Percentiles rank a stretch among this genome's conserved stretches.
Evolutionary conservation across 179 eudicot species (phyloP).

Genomic region (Dionaea muscipula): DNA sequence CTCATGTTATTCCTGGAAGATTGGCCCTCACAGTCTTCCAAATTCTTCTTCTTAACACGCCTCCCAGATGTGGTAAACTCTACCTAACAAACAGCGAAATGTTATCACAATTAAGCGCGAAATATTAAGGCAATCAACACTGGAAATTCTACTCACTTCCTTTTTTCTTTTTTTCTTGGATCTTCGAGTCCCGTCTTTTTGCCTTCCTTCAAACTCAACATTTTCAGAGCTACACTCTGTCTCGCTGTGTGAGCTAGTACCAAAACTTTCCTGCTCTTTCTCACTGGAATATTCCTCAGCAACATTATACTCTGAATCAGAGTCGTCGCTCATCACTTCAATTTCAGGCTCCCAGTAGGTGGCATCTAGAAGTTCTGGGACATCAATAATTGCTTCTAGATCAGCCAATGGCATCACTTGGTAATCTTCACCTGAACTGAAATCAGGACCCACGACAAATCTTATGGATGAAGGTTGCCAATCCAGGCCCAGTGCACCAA

Average conservation of each 20-base stretch:
- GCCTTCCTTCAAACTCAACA: slow-evolving; percentile 31
- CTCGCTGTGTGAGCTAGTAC: slow-evolving; percentile 39
- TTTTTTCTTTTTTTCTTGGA: slow-evolving; percentile 67
- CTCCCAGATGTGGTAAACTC: slow-evolving; percentile 71
- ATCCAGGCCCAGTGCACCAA: slow-evolving; percentile 76
- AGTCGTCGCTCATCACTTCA: slow-evolving; percentile 64
- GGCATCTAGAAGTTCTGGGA: slow-evolving; percentile 69
- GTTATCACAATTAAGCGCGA: neutral
- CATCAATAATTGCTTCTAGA: slow-evolving; percentile 55
- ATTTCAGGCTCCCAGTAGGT: slow-evolving; percentile 78
- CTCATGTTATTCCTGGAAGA: slow-evolving; percentile 27
- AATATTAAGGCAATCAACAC: slow-evolving; percentile 4
- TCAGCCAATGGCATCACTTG: slow-evolving; percentile 62
- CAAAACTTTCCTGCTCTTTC: slow-evolving; percentile 50
- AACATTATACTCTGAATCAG: slow-evolving; percentile 75
- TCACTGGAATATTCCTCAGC: slow-evolving; percentile 60
- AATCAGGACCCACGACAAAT: slow-evolving; percentile 66
- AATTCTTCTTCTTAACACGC: slow-evolving; percentile 67
- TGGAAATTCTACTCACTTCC: slow-evolving; percentile 27
- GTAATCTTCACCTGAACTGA: slow-evolving; percentile 55
- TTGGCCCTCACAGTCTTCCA: slow-evolving; percentile 43
- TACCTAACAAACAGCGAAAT: slow-evolving; percentile 24
- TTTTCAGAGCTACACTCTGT: slow-evolving; percentile 44
- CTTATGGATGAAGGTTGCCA: slow-evolving; percentile 75
- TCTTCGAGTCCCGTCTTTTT: slow-evolving; percentile 49